These are phyloP conservation scores for Penstemon davidsonii DNA, from an alignment of 257 asterid genomes.

Conservation along the genomic window DNA sequence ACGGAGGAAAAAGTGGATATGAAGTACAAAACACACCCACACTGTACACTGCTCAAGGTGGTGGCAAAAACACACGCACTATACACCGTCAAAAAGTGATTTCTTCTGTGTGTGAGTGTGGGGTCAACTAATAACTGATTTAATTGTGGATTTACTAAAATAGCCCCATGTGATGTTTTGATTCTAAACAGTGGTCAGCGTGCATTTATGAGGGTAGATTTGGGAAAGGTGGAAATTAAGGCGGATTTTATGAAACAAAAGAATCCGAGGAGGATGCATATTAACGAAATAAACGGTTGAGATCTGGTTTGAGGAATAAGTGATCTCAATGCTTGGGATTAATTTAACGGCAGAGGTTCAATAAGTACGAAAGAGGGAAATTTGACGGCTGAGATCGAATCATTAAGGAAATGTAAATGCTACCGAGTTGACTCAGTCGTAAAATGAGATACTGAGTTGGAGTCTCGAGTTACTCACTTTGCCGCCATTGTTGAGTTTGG, in stretches of 20 bases:
- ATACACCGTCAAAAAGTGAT: conserved; percentile 31
- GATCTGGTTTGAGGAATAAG: conserved; percentile 29
- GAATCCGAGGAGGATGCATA: conserved; percentile 36
- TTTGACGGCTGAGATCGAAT: conserved; percentile 29
- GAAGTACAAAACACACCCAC: conserved; percentile 7
- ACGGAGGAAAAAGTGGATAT: too few species aligned
- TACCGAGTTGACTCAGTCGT: conserved; percentile 36
- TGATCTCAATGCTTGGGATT: background rate
- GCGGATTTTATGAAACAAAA: background rate
- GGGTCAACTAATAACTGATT: conserved; percentile 32
- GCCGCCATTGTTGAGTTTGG: conserved; percentile 55
- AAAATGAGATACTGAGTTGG: background rate
- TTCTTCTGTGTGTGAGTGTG: background rate
- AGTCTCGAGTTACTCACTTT: conserved; percentile 37
- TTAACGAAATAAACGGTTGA: conserved; percentile 40
- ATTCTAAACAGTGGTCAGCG: background rate
- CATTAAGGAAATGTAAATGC: conserved; percentile 3
- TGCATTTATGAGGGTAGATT: conserved; percentile 3
- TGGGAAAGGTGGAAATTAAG: background rate
- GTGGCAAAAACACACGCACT: background rate
- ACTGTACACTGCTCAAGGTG: conserved; percentile 15
- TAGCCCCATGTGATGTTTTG: background rate
- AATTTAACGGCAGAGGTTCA: conserved; percentile 29
- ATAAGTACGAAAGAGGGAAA: conserved; percentile 21
- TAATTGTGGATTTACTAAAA: conserved; percentile 19